phyloP scores from a whole-genome alignment of 805 yeast species.

The Candida caryicola region DNA sequence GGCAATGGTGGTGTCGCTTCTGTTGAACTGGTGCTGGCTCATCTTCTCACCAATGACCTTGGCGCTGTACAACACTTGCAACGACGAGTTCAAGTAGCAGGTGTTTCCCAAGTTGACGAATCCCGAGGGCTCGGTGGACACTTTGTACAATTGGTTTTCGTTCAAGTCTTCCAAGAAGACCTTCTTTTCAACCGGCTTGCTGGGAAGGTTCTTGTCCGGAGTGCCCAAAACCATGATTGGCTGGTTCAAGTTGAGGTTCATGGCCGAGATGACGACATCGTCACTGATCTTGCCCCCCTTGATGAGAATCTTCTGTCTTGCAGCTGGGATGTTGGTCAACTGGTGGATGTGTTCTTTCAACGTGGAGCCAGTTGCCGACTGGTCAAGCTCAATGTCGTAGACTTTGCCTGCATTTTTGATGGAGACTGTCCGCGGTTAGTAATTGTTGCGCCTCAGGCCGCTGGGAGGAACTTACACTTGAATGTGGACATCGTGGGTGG shows the following conservation, averaged over 20 bases:
- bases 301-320: slow-evolving; percentile 84
- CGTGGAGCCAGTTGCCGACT: slow-evolving; percentile 53
- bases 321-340: slow-evolving; percentile 78
- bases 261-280: slow-evolving; percentile 51
- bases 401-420: slow-evolving; percentile 44
- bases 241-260: slow-evolving; percentile 62
- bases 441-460: not conserved
- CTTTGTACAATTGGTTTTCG: slow-evolving; percentile 38
- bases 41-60: slow-evolving; percentile 39
- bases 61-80: slow-evolving; percentile 52
- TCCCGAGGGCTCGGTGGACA: slow-evolving; percentile 57
- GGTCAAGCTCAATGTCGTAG: slow-evolving; percentile 44
- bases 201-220: slow-evolving; percentile 62
- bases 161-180: slow-evolving; percentile 71
- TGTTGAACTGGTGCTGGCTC: slow-evolving; percentile 1
- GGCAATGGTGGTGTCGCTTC: slow-evolving; percentile 17
- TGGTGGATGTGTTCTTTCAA: slow-evolving; percentile 70
- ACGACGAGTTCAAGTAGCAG: slow-evolving; percentile 70
- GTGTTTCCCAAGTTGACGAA: slow-evolving; percentile 72
- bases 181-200: slow-evolving; percentile 50
- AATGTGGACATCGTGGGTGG: slow-evolving; percentile 1
- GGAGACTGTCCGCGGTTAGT: slow-evolving; percentile 12
- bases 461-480: not conserved
- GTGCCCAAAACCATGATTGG: slow-evolving; percentile 89
- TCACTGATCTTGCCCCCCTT: slow-evolving; percentile 87